Base-by-base conservation (phyloP, 1,284 basidiomycete genomes). In the Termitomyces sp. region DNA sequence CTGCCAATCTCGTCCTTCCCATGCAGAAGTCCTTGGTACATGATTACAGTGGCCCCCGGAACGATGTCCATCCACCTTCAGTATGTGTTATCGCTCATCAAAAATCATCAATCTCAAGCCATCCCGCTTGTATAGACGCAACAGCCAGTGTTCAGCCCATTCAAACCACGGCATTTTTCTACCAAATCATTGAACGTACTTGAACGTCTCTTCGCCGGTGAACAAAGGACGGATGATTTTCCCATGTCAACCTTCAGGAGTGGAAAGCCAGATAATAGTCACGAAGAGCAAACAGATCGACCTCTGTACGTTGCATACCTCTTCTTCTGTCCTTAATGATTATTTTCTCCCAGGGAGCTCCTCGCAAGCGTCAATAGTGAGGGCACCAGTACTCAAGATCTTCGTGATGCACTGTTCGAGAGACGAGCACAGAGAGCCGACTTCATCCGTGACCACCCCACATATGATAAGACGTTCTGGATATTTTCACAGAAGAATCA, bases 381-480 rank as follows among this genome's bases (percentile, higher is more conserved):
- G 15, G 70, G 69, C 0, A 68, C 73, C 8, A 68, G 70, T 8
- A 68, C 73, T 4, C 80, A 83, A 59, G 81, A 84, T 38, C 64
- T 79, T 21, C 74, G 78, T 61, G 88, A 94, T 60, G 79, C 78
- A 8, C 59, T 81, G 39, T 80, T 86, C 54, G 91, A 97, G 68
- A 81, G 82, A 8, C 80, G 86, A n/a, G 90, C 90, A 12, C 83
- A 84, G 65, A 90, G 89, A 65, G 88, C 90, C 0, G 90, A 92
- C 61, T 93, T 97, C 67, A 97, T 98, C 61, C 83, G 83, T 2
- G 82, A 88, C 44, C 90, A 98, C 71, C 94, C 96, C 0, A 84
- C 87, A 0, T 99, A 91, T 65, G 96, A 98, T 71, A 89, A 87
- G 65, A 85, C 91, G 0, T 88, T 98, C 62, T 98, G 92, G 87